Percentiles rank a stretch among this genome's conserved stretches.
These are phyloP conservation scores for Candida tropicalis DNA, from an alignment of 1,139 yeast species.

Conservation along the genomic window DNA sequence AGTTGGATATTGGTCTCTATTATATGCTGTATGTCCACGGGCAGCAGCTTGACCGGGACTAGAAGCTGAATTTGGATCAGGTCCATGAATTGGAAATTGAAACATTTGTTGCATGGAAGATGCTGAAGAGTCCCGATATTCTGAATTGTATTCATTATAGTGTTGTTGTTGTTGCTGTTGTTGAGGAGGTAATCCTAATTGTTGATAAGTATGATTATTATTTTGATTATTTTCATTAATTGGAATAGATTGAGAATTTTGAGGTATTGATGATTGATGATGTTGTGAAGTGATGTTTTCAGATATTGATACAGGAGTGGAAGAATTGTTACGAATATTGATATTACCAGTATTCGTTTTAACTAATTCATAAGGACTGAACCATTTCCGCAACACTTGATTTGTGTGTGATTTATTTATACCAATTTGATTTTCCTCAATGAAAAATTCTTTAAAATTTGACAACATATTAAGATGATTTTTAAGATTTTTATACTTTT, in stretches of 20 bases:
- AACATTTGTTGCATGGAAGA: constrained; percentile 1
- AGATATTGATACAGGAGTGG: not conserved
- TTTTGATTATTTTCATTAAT: constrained; percentile 1
- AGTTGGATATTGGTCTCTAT: not conserved
- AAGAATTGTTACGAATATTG: not conserved
- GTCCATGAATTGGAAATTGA: not conserved
- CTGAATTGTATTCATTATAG: not conserved
- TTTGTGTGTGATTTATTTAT: constrained; percentile 1
- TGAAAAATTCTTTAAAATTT: constrained; percentile 13
- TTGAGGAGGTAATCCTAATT: not conserved
- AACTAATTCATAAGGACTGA: constrained; percentile 12
- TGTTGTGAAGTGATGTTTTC: not conserved
- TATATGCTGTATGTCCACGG: too few relatives aligned
- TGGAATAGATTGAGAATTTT: too few relatives aligned
- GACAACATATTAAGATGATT: constrained; percentile 10
- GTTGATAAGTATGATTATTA: not conserved
- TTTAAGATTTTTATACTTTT: constrained; percentile 6
- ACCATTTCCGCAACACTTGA: constrained; percentile 11
- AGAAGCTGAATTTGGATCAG: not conserved
- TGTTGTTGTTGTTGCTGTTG: constrained; percentile 3
- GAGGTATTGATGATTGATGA: constrained; percentile 1
- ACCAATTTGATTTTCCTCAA: constrained; percentile 5
- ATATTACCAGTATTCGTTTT: not conserved
- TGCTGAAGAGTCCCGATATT: not conserved
- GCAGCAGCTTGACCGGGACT: not conserved